These are phyloP conservation scores for Kickxella alabastrina DNA, from an alignment of 192 early-diverging fungal species.

Conservation along the genomic window DNA sequence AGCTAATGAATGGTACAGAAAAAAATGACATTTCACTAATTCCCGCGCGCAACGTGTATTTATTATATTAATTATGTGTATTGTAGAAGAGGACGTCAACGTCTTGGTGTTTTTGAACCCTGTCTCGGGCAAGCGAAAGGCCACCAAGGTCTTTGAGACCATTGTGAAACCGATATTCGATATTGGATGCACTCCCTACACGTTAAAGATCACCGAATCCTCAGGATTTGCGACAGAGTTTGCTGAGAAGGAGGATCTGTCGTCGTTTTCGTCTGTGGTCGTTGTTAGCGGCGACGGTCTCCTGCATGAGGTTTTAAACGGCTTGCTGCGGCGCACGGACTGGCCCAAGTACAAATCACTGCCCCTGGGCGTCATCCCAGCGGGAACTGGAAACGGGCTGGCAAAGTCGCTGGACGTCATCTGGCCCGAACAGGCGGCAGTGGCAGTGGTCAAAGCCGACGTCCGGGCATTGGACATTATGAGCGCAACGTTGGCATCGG, in stretches of 20 bases:
- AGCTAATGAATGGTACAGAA: too few relatives aligned
- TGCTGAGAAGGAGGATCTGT: conserved; percentile 34
- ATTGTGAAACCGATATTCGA: conserved; percentile 48
- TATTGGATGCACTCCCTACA: conserved; percentile 28
- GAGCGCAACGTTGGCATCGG: conserved; percentile 45
- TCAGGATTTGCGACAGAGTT: conserved; percentile 26
- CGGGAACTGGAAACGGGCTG: conserved; percentile 48
- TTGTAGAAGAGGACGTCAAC: conserved; percentile 22
- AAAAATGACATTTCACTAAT: too few relatives aligned
- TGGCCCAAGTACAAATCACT: conserved; percentile 36
- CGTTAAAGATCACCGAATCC: conserved; percentile 37
- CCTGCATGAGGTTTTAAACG: conserved; percentile 48
- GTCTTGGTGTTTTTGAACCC: conserved; percentile 45
- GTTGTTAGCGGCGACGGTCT: conserved; percentile 50
- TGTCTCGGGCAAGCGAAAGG: conserved; percentile 39
- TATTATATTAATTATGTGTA: not conserved
- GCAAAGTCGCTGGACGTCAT: conserved; percentile 44
- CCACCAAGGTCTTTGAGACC: conserved; percentile 37
- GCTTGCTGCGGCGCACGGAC: conserved; percentile 37
- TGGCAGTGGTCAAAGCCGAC: conserved; percentile 53
- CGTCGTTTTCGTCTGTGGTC: conserved; percentile 27
- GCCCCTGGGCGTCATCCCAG: conserved; percentile 44
- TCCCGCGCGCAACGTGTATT: too few relatives aligned
- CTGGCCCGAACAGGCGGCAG: conserved; percentile 50
- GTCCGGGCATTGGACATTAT: conserved; percentile 55